Evolutionary conservation across 2,329 filamentous ascomycete species (phyloP).

Genomic region (Scolecobasidium constrictum): DNA sequence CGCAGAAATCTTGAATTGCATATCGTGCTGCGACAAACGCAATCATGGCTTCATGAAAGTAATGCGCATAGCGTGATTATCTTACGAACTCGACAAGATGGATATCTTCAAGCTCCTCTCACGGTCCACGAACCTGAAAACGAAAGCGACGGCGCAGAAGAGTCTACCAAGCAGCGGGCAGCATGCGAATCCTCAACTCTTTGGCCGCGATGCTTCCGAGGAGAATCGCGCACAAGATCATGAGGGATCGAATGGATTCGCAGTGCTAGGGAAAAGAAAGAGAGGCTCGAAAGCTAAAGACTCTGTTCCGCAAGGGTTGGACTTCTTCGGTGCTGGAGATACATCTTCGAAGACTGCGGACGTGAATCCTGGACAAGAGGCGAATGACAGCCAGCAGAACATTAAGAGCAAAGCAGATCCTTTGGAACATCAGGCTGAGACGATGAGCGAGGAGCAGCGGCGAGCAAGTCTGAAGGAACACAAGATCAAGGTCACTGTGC

Average conservation of each 20-base stretch:
- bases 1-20: too few species aligned
- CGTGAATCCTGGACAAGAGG: neutral
- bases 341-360: slow-evolving; percentile 3
- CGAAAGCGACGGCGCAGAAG: slow-evolving; percentile 23
- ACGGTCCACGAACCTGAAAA: slow-evolving; percentile 51
- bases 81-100: slow-evolving; percentile 19
- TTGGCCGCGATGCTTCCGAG: slow-evolving; percentile 30
- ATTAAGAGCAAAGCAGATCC: neutral
- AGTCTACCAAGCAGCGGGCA: slow-evolving; percentile 54
- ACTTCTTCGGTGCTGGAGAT: slow-evolving; percentile 29
- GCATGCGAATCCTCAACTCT: slow-evolving; percentile 57
- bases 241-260: slow-evolving; percentile 28
- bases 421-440: slow-evolving; percentile 9
- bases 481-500: slow-evolving; percentile 71
- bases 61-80: neutral
- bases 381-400: neutral
- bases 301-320: slow-evolving; percentile 24
- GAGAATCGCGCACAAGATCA: slow-evolving; percentile 11
- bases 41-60: neutral
- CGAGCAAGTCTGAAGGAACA: slow-evolving; percentile 66
- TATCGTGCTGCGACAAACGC: too few species aligned
- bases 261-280: slow-evolving; percentile 15
- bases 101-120: slow-evolving; percentile 66
- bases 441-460: slow-evolving; percentile 58
- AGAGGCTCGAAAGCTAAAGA: slow-evolving; percentile 33